A percentile compares a stretch with the other conserved stretches of the same genome.
Evolutionary conservation across 2,329 filamentous ascomycete species (phyloP).

Genomic region (Gnomoniopsis smithogilvyi): DNA sequence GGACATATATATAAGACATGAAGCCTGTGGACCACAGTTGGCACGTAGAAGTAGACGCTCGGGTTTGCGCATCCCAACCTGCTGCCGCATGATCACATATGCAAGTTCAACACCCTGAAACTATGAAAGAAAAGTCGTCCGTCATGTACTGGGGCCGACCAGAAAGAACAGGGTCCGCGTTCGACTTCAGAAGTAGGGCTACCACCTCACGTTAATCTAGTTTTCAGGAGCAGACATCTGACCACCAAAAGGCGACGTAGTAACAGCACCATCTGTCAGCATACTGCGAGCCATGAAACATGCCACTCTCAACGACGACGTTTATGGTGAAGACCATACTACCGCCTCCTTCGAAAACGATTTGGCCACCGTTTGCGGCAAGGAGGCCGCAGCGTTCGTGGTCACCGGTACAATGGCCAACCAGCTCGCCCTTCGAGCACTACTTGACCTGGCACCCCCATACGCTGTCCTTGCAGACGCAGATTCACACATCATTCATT

Average conservation of each 20-base stretch:
- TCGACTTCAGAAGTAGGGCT: slow-evolving; percentile 13
- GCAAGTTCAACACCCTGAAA: neutral
- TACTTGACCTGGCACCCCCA: slow-evolving; percentile 63
- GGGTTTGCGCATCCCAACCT: no score
- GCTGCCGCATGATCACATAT: no score
- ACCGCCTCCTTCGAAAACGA: slow-evolving; percentile 65
- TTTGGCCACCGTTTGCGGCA: slow-evolving; percentile 62
- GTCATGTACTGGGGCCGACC: slow-evolving; percentile 4
- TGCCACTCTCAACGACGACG: slow-evolving; percentile 73
- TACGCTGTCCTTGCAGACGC: slow-evolving; percentile 68
- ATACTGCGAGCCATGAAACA: slow-evolving; percentile 71
- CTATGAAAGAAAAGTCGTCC: neutral
- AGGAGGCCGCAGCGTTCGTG: slow-evolving; percentile 67
- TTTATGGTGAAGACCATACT: slow-evolving; percentile 68
- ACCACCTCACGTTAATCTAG: neutral
- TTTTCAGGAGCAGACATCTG: neutral
- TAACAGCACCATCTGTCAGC: slow-evolving; percentile 65
- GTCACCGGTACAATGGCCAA: slow-evolving; percentile 81
- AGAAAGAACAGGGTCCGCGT: slow-evolving; percentile 4
- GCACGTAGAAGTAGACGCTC: no score
- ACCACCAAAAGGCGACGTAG: slow-evolving; percentile 52
- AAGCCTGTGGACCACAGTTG: no score
- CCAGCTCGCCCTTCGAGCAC: slow-evolving; percentile 69
- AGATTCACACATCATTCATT: slow-evolving; percentile 64
- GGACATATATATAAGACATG: no score